Evolutionary conservation across 139 green algal species (phyloP).

Genomic region (Pedinophyceae sp.): DNA sequence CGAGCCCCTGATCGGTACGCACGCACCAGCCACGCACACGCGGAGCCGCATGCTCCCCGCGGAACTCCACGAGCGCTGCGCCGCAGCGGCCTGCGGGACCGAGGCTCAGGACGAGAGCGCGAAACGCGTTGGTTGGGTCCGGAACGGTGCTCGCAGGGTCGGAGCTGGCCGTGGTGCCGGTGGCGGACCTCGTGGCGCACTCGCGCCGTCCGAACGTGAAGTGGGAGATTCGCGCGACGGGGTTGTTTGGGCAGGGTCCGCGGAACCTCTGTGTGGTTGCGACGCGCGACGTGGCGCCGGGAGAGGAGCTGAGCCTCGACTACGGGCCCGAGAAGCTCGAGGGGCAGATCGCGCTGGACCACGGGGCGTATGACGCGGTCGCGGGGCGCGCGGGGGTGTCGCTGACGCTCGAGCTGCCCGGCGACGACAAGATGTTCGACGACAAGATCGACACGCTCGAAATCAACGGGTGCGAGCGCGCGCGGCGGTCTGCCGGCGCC

Average conservation of each 20-base stretch:
- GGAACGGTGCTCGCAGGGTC: too few relatives aligned
- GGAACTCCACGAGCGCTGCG: too few relatives aligned
- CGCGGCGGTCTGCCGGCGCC: too few relatives aligned
- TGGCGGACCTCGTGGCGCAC: conserved; percentile 53
- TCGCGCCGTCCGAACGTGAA: conserved; percentile 13
- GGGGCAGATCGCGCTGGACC: conserved; percentile 53
- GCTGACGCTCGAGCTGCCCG: conserved; percentile 49
- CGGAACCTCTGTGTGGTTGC: conserved; percentile 31
- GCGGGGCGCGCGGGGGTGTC: conserved; percentile 42
- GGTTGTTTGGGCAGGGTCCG: conserved; percentile 33
- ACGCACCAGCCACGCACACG: too few relatives aligned
- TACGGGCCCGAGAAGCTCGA: conserved; percentile 36
- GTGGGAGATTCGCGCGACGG: conserved; percentile 24
- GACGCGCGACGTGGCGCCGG: conserved; percentile 12
- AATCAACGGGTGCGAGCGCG: too few relatives aligned
- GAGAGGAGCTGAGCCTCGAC: conserved; percentile 43
- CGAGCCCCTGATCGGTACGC: conserved; percentile 54
- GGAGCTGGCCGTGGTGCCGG: conserved; percentile 55
- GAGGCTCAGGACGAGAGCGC: conserved; percentile 34
- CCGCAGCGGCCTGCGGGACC: too few relatives aligned
- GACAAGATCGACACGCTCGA: conserved; percentile 88
- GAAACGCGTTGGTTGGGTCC: too few relatives aligned
- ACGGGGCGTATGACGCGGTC: conserved; percentile 41
- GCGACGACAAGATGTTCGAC: conserved; percentile 48
- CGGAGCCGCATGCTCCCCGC: too few relatives aligned